Evolutionary conservation across 345 rosid species (phyloP), one percentile per base, ranked within the genome.

Genomic region (Nasturtium officinale): DNA sequence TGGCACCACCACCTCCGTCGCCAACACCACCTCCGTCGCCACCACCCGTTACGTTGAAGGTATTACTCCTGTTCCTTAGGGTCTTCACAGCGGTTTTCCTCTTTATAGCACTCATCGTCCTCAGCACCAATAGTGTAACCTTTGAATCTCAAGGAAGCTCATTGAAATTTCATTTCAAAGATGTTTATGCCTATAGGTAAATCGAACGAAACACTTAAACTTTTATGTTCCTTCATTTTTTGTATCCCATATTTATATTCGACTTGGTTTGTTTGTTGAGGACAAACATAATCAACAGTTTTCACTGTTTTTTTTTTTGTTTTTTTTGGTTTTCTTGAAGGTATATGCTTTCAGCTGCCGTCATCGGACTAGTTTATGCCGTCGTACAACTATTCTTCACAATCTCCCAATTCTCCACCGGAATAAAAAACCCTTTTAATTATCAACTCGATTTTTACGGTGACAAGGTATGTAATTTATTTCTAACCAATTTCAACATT

Each of bases 391-490:
- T 70, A 0, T 72, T 63, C 58, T 77, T 81, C 59, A 23, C 81
- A 56, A 43, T 74, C 42, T 74, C 75, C n/a, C n/a, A 73, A 37
- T n/a, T 77, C 32, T 69, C 79, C 63, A 77, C 67, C 3, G 73
- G 74, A 52, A 70, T 38, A 0, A 71, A 57, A 71, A 71, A 17
- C 10, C 73, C 80, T 50, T 48, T 77, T 0, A 67, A 57, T 26
- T 74, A 73, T 69, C 67, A 73, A 23, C 72, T 81, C 13, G 81
- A 77, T 18, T 81, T 81, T 60, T 81, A 69, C 21, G 83, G 83
- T 21, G 83, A 81, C 61, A 81, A 77, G 83, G 83, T 80, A 67
- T 26, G 4, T 32, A 4, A 16, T 10, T 11, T 5, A 33, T 46
- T 57, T 55, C 2, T 35, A 45, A 64, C 40, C 3, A 7, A 40